Evolutionary conservation across 116 monocot species (phyloP).

Genomic region (Dioscorea cayenensis): DNA sequence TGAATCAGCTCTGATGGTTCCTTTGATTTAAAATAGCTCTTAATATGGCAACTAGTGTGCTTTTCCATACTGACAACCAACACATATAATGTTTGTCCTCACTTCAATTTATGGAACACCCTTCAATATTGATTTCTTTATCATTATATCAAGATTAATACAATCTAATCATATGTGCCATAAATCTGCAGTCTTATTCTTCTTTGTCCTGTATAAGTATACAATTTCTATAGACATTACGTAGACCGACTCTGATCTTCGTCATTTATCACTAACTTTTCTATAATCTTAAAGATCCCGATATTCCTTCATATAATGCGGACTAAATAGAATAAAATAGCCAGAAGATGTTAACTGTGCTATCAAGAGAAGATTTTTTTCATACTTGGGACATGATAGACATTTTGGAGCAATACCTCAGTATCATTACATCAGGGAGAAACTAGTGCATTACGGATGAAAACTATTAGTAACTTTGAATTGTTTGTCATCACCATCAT

Average conservation of each 20-base stretch:
- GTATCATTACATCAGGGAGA: neutral
- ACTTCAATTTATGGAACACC: no score
- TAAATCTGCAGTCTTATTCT: neutral
- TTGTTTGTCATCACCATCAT: neutral
- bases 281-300: neutral
- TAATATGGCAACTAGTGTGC: no score
- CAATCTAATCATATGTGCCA: conserved; percentile 8
- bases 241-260: conserved; percentile 8
- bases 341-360: neutral
- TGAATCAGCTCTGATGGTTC: no score
- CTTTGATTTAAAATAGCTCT: no score
- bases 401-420: neutral
- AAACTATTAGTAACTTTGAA: neutral
- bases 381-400: neutral
- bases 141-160: conserved; percentile 9
- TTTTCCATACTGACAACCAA: no score
- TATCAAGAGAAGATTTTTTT: neutral
- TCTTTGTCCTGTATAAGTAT: conserved; percentile 10
- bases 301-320: conserved; percentile 6
- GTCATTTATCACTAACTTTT: neutral
- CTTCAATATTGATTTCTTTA: neutral
- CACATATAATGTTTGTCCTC: no score
- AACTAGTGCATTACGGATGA: neutral
- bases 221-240: conserved; percentile 7
- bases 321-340: conserved; percentile 8